Percentiles rank a stretch among this genome's conserved stretches.
Conservation (phyloP, 768 basidiomycete genomes). For the Trametes maxima region DNA sequence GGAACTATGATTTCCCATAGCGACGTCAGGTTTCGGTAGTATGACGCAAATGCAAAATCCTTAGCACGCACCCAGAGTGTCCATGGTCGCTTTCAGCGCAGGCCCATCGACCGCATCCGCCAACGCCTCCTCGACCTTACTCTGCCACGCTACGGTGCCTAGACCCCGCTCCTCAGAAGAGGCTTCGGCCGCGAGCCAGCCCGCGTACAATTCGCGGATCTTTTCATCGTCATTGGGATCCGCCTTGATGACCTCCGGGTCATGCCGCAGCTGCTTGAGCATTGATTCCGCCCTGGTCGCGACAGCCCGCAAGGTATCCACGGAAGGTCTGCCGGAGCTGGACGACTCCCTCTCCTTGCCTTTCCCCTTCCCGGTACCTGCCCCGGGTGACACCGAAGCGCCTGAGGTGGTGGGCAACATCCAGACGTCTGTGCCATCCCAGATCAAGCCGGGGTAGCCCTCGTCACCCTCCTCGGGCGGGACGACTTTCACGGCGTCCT, state of each 20-base stretch:
- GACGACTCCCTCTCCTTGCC: conserved; percentile 42
- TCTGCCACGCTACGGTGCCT: conserved; percentile 59
- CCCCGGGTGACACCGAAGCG: conserved; percentile 25
- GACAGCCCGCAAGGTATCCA: conserved; percentile 54
- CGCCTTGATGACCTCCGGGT: conserved; percentile 72
- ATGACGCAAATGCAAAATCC: not conserved
- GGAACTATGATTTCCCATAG: conserved; percentile 56
- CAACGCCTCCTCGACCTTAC: conserved; percentile 49
- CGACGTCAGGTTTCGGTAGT: conserved; percentile 5
- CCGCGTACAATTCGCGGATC: conserved; percentile 53
- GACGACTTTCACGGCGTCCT: conserved; percentile 89
- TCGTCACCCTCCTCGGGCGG: conserved; percentile 66
- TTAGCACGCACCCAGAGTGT: conserved; percentile 59
- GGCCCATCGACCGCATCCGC: conserved; percentile 54
- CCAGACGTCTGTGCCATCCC: conserved; percentile 92
- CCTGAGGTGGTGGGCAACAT: conserved; percentile 53
- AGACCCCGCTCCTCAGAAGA: conserved; percentile 50
- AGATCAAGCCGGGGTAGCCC: conserved; percentile 48
- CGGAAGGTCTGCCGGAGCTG: conserved; percentile 31
- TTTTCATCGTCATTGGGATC: conserved; percentile 72
- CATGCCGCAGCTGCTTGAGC: conserved; percentile 68
- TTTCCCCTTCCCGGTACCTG: conserved; percentile 34
- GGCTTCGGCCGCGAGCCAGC: conserved; percentile 59
- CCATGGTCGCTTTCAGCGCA: conserved; percentile 53
- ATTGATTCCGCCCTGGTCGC: conserved; percentile 79